Conservation (phyloP, 306 rosid species). For the Vigna angularis region DNA sequence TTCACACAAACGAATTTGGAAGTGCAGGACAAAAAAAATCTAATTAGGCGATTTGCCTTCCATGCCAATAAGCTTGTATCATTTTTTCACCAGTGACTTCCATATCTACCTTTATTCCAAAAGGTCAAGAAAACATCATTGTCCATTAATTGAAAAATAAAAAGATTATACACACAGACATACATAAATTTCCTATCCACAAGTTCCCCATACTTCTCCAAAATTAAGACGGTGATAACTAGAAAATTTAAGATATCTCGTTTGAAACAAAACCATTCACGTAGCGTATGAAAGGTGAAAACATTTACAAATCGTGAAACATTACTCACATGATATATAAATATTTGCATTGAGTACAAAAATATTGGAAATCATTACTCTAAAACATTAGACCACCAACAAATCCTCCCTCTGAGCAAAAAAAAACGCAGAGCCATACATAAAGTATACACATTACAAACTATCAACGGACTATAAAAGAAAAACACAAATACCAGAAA, state of each 20-base stretch:
- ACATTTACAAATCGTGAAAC: slow-evolving; percentile 2
- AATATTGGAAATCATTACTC: neutral
- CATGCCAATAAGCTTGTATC: neutral
- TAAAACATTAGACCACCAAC: neutral
- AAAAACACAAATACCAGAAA: neutral
- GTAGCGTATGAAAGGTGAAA: neutral
- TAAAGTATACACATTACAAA: neutral
- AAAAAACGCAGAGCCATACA: neutral
- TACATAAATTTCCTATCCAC: neutral
- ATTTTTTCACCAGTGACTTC: neutral
- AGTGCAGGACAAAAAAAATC: neutral
- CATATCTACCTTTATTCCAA: neutral
- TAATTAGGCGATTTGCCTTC: neutral
- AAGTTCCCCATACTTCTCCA: neutral
- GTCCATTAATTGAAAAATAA: neutral
- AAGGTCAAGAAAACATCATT: neutral
- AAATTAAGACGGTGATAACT: neutral
- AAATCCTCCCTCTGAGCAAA: neutral
- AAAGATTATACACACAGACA: neutral
- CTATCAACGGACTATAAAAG: slow-evolving; percentile 14
- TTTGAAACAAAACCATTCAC: neutral
- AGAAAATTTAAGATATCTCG: neutral
- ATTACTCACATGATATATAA: neutral
- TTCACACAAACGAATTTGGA: neutral
- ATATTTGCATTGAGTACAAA: slow-evolving; percentile 16